A percentile compares a stretch with the other conserved stretches of the same genome.
These are phyloP conservation scores for Zygosaccharomyces sapae DNA, from an alignment of 1,139 yeast genomes.

Conservation along the genomic window DNA sequence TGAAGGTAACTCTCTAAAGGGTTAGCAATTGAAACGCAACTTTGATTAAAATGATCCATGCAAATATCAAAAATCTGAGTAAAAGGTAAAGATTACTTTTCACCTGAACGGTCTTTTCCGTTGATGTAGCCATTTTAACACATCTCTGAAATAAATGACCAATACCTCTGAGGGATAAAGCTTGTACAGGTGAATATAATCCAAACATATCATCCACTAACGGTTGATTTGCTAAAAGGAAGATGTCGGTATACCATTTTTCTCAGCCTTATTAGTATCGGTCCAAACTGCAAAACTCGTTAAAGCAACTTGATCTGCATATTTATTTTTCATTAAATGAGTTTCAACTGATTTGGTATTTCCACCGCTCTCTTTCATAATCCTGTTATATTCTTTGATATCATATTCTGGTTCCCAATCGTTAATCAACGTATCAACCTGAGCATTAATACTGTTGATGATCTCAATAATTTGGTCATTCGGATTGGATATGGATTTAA, in stretches of 20 bases:
- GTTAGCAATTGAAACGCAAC: constrained; percentile 24
- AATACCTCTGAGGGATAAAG: constrained; percentile 31
- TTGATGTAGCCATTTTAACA: constrained; percentile 14
- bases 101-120: constrained; percentile 17
- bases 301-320: constrained; percentile 23
- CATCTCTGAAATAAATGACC: constrained; percentile 26
- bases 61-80: constrained; percentile 33
- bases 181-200: constrained; percentile 29
- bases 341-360: constrained; percentile 28
- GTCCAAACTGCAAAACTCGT: constrained; percentile 25
- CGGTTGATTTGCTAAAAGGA: constrained; percentile 21
- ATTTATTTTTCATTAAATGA: constrained; percentile 28
- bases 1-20: constrained; percentile 27
- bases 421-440: constrained; percentile 18
- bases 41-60: constrained; percentile 24
- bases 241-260: constrained; percentile 8
- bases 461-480: constrained; percentile 14
- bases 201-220: constrained; percentile 33
- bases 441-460: constrained; percentile 18
- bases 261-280: constrained; percentile 13
- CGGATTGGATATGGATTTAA: constrained; percentile 15
- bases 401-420: constrained; percentile 25
- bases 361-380: constrained; percentile 6
- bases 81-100: constrained; percentile 34
- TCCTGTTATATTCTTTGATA: constrained; percentile 9